Percentiles rank a stretch among this genome's conserved stretches.
These are phyloP conservation scores for Epicoccum nigrum DNA, from an alignment of 2,329 filamentous ascomycete genomes.

Conservation along the genomic window DNA sequence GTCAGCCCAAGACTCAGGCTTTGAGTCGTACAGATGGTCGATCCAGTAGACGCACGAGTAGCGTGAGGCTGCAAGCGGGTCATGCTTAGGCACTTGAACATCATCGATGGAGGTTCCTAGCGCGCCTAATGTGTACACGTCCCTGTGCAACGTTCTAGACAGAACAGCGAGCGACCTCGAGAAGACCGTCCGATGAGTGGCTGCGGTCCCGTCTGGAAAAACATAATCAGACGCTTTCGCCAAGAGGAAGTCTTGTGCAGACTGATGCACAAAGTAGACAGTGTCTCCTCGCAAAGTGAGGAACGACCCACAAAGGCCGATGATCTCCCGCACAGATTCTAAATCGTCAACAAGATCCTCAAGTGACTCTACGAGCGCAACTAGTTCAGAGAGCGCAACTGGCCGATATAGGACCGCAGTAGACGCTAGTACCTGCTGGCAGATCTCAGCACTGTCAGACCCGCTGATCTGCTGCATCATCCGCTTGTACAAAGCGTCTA, in stretches of 20 bases:
- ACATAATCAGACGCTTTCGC: not conserved
- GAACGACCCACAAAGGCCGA: not conserved
- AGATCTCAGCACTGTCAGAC: not conserved
- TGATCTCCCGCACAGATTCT: not conserved
- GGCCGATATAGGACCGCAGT: not conserved
- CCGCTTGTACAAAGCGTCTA: slow-evolving; percentile 47
- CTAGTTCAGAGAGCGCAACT: not conserved
- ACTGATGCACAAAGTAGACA: not conserved
- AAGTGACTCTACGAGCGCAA: not conserved
- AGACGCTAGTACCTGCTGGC: not conserved
- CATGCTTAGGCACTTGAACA: not conserved
- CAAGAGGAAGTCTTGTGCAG: slow-evolving; percentile 1
- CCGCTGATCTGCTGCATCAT: slow-evolving; percentile 47
- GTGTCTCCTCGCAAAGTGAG: not conserved
- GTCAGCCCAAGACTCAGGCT: not conserved
- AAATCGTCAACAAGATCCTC: not conserved
- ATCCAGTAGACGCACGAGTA: not conserved
- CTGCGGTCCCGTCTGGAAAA: not conserved
- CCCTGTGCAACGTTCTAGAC: not conserved
- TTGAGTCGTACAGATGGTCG: not conserved
- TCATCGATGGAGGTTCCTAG: not conserved
- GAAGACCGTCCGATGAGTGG: not conserved
- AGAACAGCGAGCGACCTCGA: not conserved
- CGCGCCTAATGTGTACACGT: not conserved
- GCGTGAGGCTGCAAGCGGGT: not conserved